These are phyloP conservation scores for Suillus spraguei DNA, from an alignment of 768 basidiomycete genomes.

Conservation along the genomic window DNA sequence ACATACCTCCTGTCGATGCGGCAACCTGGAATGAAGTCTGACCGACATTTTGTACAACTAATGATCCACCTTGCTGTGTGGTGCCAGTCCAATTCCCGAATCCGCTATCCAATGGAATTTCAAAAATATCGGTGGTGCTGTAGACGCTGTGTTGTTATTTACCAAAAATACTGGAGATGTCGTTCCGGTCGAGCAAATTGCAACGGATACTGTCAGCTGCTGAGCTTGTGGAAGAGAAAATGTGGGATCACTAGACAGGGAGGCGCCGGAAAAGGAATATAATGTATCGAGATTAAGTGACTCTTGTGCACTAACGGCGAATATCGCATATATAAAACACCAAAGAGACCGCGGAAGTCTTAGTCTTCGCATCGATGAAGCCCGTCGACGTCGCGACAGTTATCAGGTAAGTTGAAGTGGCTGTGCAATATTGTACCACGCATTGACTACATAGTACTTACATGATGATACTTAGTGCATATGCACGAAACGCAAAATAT, in stretches of 20 bases:
- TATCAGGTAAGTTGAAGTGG: neutral
- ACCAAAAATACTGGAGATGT: slow-evolving; percentile 58
- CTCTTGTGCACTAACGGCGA: slow-evolving; percentile 20
- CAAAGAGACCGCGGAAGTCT: slow-evolving; percentile 12
- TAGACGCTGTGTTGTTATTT: slow-evolving; percentile 39
- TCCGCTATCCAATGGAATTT: slow-evolving; percentile 52
- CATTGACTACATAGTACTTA: no score
- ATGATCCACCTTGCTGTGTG: slow-evolving; percentile 49
- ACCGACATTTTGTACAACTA: slow-evolving; percentile 47
- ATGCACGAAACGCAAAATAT: neutral
- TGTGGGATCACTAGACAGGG: slow-evolving; percentile 36
- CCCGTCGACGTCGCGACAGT: neutral
- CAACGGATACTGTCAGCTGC: slow-evolving; percentile 48
- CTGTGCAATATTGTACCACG: no score
- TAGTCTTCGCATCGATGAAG: neutral
- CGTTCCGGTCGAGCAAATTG: slow-evolving; percentile 42
- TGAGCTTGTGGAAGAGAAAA: slow-evolving; percentile 44
- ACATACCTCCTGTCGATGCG: slow-evolving; percentile 48
- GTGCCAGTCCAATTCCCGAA: slow-evolving; percentile 53
- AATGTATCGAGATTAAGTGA: slow-evolving; percentile 40
- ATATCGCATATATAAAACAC: slow-evolving; percentile 8
- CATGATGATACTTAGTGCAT: no score
- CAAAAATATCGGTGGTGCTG: slow-evolving; percentile 43
- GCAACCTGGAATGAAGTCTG: slow-evolving; percentile 59
- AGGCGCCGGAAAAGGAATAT: slow-evolving; percentile 33